Evolutionary conservation across 805 yeast species (phyloP).

Genomic region (Barnettozyma populi): DNA sequence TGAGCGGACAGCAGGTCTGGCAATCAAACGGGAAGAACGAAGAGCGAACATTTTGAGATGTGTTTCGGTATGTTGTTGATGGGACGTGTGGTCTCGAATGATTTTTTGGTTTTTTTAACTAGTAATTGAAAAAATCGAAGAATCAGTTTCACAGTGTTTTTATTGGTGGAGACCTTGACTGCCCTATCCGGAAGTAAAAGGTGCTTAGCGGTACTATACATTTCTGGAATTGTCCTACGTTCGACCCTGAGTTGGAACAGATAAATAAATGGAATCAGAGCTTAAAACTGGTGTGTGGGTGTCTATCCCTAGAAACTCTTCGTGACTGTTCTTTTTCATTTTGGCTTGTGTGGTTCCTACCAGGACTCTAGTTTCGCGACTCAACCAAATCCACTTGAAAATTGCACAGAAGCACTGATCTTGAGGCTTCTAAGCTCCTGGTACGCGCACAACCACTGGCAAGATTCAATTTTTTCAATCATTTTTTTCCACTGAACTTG

Average conservation of each 20-base stretch:
- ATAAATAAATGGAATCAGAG: not conserved
- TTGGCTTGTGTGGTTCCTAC: not conserved
- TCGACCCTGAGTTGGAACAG: conserved; percentile 6
- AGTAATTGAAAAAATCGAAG: not conserved
- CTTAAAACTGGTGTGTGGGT: conserved; percentile 6
- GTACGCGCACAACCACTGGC: conserved; percentile 1
- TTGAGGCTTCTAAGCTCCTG: not conserved
- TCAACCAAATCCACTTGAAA: not conserved
- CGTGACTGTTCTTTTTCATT: conserved; percentile 7
- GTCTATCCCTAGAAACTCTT: not conserved
- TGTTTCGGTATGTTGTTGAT: not conserved
- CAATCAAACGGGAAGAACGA: conserved; percentile 30
- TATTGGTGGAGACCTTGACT: conserved; percentile 20
- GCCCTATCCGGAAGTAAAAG: conserved; percentile 11
- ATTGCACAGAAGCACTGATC: conserved; percentile 7
- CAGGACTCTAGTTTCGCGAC: not conserved
- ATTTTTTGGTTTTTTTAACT: conserved; percentile 14
- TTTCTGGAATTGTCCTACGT: not conserved
- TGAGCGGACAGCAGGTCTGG: conserved; percentile 29
- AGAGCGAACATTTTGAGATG: conserved; percentile 28
- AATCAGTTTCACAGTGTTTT: conserved; percentile 14
- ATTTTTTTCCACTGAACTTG: conserved; percentile 5
- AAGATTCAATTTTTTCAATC: not conserved
- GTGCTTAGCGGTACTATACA: not conserved
- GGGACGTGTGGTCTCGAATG: conserved; percentile 17